A percentile compares a stretch with the other conserved stretches of the same genome.
Evolutionary conservation across 306 rosid genomes (phyloP).

Genomic region (Cyamopsis tetragonoloba): DNA sequence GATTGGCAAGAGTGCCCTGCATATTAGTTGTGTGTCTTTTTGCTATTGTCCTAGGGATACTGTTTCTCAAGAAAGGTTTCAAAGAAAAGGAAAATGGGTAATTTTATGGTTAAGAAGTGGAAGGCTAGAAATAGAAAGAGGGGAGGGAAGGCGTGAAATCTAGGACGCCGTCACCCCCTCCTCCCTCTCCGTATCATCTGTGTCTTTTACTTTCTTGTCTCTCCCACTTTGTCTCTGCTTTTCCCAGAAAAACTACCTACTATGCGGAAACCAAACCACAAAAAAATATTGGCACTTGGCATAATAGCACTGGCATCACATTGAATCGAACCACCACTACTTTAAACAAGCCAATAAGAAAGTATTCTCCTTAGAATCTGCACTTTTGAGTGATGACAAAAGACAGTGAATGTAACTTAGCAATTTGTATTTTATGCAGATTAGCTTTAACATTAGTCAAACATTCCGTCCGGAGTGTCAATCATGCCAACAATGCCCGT

Average conservation of each 20-base stretch:
- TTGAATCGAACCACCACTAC: not conserved
- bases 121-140: not conserved
- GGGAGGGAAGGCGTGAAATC: slow-evolving; percentile 18
- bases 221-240: slow-evolving; percentile 38
- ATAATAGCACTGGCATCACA: not conserved
- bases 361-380: slow-evolving; percentile 18
- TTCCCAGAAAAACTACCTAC: slow-evolving; percentile 35
- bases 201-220: slow-evolving; percentile 50
- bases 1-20: not conserved
- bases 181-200: slow-evolving; percentile 28
- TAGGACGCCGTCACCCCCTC: slow-evolving; percentile 39
- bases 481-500: not conserved
- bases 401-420: not conserved
- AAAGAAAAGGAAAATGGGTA: not conserved
- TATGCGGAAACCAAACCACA: slow-evolving; percentile 13
- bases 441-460: slow-evolving; percentile 18
- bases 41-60: no score
- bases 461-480: slow-evolving; percentile 21
- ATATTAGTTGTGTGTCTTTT: not conserved
- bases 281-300: not conserved
- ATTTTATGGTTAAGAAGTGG: not conserved
- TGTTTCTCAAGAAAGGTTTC: no score
- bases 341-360: not conserved
- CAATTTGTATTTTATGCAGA: not conserved
- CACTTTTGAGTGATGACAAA: slow-evolving; percentile 27